Evolutionary conservation across 176 grass and related monocot genomes (phyloP), one percentile per base, ranked within the genome.

Genomic region (Musa itinerans): DNA sequence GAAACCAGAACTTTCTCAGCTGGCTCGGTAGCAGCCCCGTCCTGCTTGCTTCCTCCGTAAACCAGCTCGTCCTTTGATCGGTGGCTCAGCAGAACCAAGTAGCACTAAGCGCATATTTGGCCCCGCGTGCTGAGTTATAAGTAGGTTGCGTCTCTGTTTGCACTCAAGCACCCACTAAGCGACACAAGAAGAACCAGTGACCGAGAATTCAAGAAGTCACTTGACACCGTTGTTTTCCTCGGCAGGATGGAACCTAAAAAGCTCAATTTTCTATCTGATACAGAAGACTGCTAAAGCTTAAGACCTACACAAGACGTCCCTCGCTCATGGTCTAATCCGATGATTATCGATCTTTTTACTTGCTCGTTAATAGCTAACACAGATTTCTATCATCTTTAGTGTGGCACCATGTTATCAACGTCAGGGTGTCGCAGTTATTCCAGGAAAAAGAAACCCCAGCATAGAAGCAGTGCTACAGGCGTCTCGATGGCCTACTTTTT

Each of bases 1-100:
- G 83, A 43, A 76, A 55, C 59, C 15, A 63, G 12, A 43, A 66
- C 19, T 74, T 11, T 15, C 17, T 82, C 88, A 95, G 55, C 92
- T 90, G 43, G 85, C 84, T 59, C 78, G 72, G 75, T 95, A 95
- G 64, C 85, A 95, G 15, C 75, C 92, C 62, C 88, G 83, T 10
- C 85, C 83, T 16, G 85, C 83, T 88, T 95, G 88, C 75, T 90
- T 83, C 78, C 85, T 85, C 61, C 83, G 70, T 50, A 90, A 53
- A 86, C 83, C 87, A 72, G 92, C 81, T 88, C 86, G 78, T 80
- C 81, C 79, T 83, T 83, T 86, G 63, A 91, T 88, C 50, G 87
- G 82, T 74, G 87, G 88, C 53, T 73, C 81, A 56, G 83, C 76
- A 54, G 82, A 86, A 67, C 76, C 79, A 24, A 88, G 76, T 69